Percentiles rank a stretch among this genome's conserved stretches.
Evolutionary conservation across 2,329 filamentous ascomycete species (phyloP).

Genomic region (Fusarium sp.): DNA sequence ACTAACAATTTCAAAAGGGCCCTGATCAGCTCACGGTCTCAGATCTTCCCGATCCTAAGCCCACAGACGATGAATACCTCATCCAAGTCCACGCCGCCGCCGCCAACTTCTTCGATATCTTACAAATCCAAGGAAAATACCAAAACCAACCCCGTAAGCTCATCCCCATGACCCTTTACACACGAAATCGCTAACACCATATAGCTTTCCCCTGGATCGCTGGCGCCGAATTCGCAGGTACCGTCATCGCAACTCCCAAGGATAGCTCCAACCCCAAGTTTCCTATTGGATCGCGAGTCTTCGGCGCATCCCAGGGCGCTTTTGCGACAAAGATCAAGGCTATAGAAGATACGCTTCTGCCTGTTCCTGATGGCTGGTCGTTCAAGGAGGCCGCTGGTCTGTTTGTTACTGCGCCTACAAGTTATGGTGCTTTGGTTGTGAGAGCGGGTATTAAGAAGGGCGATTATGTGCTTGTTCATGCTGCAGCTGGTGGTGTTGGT

Average conservation of each 20-base stretch:
- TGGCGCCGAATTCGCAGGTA: constrained; percentile 87
- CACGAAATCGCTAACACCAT: neutral
- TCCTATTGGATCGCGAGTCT: constrained; percentile 83
- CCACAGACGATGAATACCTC: constrained; percentile 80
- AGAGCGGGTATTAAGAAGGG: constrained; percentile 81
- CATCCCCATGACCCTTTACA: neutral
- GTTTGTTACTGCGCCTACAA: constrained; percentile 92
- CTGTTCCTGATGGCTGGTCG: constrained; percentile 83
- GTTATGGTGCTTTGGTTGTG: constrained; percentile 84
- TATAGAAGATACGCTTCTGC: constrained; percentile 73
- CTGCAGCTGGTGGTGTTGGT: constrained; percentile 91
- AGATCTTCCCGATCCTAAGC: constrained; percentile 78
- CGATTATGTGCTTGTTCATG: constrained; percentile 90
- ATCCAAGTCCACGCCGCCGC: constrained; percentile 88
- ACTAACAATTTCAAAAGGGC: constrained; percentile 61
- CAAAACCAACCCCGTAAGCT: constrained; percentile 81
- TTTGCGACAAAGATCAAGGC: constrained; percentile 83
- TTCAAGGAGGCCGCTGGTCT: constrained; percentile 87
- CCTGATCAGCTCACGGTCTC: constrained; percentile 83
- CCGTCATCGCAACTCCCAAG: constrained; percentile 75
- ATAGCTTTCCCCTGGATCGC: constrained; percentile 85
- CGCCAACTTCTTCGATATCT: constrained; percentile 96
- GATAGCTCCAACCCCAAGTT: constrained; percentile 66
- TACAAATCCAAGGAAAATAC: constrained; percentile 96
- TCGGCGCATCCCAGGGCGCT: constrained; percentile 86